Evolutionary conservation across 2,329 filamentous ascomycete genomes (phyloP).

Genomic region (Pseudogymnoascus sp.): DNA sequence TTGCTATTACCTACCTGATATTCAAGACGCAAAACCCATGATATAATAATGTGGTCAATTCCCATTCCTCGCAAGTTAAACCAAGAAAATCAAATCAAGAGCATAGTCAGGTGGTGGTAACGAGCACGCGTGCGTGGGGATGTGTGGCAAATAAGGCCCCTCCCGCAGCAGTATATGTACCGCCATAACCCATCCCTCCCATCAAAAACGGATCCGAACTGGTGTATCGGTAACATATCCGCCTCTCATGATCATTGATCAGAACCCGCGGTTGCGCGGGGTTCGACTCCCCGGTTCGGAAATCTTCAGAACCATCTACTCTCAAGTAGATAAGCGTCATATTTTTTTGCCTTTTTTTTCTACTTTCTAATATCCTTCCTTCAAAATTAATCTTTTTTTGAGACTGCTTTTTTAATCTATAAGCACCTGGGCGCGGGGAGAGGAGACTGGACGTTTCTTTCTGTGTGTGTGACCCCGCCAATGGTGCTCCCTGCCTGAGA

Average conservation of each 20-base stretch:
- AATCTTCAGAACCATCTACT: conserved; percentile 8
- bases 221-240: conserved; percentile 8
- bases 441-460: neutral
- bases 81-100: neutral
- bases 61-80: neutral
- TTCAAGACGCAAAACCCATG: neutral
- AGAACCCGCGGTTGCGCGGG: conserved; percentile 7
- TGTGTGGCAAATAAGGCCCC: neutral
- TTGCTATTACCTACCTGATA: neutral
- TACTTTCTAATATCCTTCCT: neutral
- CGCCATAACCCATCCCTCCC: neutral
- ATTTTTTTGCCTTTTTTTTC: neutral
- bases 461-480: neutral
- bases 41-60: neutral
- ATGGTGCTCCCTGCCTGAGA: neutral
- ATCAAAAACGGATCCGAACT: conserved; percentile 8
- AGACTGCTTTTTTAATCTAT: neutral
- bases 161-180: neutral
- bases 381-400: neutral
- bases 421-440: neutral
- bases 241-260: conserved; percentile 7
- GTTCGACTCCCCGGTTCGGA: conserved; percentile 9
- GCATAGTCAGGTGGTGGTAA: too few relatives aligned
- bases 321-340: neutral
- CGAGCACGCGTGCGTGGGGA: neutral